These are phyloP conservation scores for Straminergon stramineum DNA, from an alignment of 225 moss, liverwort and hornwort species.

Conservation along the genomic window DNA sequence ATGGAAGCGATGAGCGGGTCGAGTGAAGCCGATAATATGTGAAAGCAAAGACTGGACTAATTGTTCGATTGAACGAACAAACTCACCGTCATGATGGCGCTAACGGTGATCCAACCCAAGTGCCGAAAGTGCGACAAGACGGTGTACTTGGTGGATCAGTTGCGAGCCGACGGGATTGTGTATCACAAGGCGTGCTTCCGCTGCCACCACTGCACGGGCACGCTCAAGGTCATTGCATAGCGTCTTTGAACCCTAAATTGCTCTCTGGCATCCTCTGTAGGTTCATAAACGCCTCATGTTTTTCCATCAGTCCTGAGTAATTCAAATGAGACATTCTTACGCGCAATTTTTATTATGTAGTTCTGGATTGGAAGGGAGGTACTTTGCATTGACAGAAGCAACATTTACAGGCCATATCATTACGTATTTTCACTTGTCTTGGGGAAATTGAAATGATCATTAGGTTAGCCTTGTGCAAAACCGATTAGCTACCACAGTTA, in stretches of 20 bases:
- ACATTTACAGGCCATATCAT: no score
- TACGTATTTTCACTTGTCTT: no score
- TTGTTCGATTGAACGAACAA: no score
- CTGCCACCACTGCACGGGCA: conserved; percentile 77
- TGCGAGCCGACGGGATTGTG: conserved; percentile 78
- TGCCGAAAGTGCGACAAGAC: conserved; percentile 90
- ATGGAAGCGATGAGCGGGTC: neutral
- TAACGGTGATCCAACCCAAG: conserved; percentile 60
- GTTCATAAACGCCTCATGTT: neutral
- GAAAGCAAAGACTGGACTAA: neutral
- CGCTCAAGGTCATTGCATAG: conserved; percentile 58
- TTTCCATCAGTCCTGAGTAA: neutral
- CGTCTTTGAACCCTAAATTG: neutral
- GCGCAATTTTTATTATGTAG: no score
- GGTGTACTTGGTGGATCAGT: conserved; percentile 84
- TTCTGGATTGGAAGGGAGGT: neutral
- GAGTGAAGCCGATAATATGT: neutral
- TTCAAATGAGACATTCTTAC: neutral
- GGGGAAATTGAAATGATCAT: no score
- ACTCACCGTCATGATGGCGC: conserved; percentile 8
- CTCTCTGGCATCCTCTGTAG: neutral
- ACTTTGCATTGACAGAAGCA: neutral
- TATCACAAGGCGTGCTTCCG: conserved; percentile 91
- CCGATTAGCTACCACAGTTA: neutral
- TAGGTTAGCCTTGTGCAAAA: neutral